Conservation (phyloP, 2,329 filamentous ascomycete genomes). For the Chrysoporthe cubensis region DNA sequence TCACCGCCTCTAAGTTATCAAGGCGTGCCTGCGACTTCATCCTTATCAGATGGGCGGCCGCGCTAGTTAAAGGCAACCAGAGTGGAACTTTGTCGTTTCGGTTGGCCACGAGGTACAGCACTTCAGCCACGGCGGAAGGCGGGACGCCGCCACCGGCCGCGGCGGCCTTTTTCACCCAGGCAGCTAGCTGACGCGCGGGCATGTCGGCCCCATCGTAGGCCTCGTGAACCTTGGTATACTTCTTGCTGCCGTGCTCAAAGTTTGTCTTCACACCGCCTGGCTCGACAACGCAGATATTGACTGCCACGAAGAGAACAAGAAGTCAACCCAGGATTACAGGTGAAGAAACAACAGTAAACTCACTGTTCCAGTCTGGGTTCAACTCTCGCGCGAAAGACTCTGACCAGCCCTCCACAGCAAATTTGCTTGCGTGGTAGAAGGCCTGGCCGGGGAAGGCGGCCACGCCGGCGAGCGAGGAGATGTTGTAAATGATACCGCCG, state of each 20-base stretch:
- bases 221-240: constrained; percentile 6
- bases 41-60: constrained; percentile 3
- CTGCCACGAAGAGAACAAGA: neutral
- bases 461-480: constrained; percentile 31
- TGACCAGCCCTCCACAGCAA: constrained; percentile 33
- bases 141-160: neutral
- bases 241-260: constrained; percentile 13
- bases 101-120: constrained; percentile 5
- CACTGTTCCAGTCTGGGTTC: constrained; percentile 33
- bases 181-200: constrained; percentile 8
- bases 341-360: neutral
- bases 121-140: constrained; percentile 1
- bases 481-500: constrained; percentile 35
- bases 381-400: constrained; percentile 33
- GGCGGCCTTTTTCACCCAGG: constrained; percentile 4
- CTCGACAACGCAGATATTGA: constrained; percentile 18
- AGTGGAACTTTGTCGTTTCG: constrained; percentile 5
- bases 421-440: constrained; percentile 34
- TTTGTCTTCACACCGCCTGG: constrained; percentile 19
- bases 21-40: constrained; percentile 11
- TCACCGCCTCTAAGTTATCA: constrained; percentile 12
- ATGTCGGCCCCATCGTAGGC: constrained; percentile 11
- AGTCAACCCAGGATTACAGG: neutral
- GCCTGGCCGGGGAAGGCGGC: constrained; percentile 31
- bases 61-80: constrained; percentile 8